A percentile compares a stretch with the other conserved stretches of the same genome.
These are phyloP conservation scores for Talaromyces atroroseus DNA, from an alignment of 2,329 filamentous ascomycete species.

Conservation along the genomic window DNA sequence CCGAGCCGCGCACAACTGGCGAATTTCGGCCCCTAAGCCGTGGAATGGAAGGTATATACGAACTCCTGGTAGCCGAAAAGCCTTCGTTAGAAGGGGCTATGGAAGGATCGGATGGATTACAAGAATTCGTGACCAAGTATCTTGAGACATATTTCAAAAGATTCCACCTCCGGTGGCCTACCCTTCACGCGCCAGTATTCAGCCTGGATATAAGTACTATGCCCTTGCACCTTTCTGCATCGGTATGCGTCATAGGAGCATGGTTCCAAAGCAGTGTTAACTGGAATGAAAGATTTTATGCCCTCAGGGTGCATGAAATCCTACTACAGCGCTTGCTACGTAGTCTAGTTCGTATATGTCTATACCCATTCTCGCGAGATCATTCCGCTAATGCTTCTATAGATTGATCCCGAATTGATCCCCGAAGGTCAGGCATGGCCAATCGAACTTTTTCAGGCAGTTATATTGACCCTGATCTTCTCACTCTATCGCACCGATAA, in stretches of 20 bases:
- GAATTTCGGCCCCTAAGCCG: neutral
- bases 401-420: neutral
- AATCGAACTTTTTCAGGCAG: conserved; percentile 6
- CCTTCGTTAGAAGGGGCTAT: conserved; percentile 1
- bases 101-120: neutral
- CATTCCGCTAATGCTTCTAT: neutral
- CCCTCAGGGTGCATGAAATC: conserved; percentile 2
- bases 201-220: neutral
- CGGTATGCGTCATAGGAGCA: conserved; percentile 7
- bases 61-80: conserved; percentile 2
- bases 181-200: conserved; percentile 4
- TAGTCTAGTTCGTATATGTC: neutral
- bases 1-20: neutral
- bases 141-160: conserved; percentile 3
- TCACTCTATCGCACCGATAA: conserved; percentile 11
- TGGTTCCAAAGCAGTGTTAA: conserved; percentile 2
- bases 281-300: conserved; percentile 5
- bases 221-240: conserved; percentile 4
- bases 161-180: conserved; percentile 9
- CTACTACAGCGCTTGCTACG: conserved; percentile 6
- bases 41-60: conserved; percentile 4
- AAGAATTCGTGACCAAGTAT: neutral
- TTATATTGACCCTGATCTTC: neutral
- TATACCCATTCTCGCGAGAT: too few species aligned
- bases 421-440: conserved; percentile 1